These are phyloP conservation scores for Wickerhamomyces tratensis DNA, from an alignment of 805 yeast genomes.

Conservation along the genomic window DNA sequence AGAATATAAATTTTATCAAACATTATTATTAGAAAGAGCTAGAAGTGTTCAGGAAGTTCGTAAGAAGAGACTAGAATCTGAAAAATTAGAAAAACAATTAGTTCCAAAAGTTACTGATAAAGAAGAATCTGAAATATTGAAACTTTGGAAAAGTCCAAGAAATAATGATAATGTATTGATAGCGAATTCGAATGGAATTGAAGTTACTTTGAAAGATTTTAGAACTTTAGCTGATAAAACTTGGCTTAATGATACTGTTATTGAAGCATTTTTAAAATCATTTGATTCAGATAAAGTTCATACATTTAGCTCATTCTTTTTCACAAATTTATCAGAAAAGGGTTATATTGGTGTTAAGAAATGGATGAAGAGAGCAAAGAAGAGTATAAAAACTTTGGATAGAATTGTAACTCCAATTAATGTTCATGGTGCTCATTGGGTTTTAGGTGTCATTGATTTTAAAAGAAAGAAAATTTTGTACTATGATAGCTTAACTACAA, in stretches of 20 bases:
- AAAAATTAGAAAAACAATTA: slow-evolving; percentile 11
- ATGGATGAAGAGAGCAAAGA: slow-evolving; percentile 76
- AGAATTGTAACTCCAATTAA: slow-evolving; percentile 81
- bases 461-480: slow-evolving; percentile 48
- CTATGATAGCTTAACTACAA: slow-evolving; percentile 62
- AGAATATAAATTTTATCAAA: slow-evolving; percentile 33
- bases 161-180: slow-evolving; percentile 18
- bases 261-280: slow-evolving; percentile 63
- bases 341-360: slow-evolving; percentile 78
- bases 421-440: slow-evolving; percentile 82
- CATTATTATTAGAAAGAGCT: slow-evolving; percentile 31
- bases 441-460: slow-evolving; percentile 70
- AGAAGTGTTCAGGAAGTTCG: slow-evolving; percentile 25
- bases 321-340: slow-evolving; percentile 52
- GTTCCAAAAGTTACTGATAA: slow-evolving; percentile 17
- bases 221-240: slow-evolving; percentile 56
- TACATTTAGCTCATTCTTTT: slow-evolving; percentile 86
- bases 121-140: slow-evolving; percentile 16
- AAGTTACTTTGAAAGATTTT: slow-evolving; percentile 57
- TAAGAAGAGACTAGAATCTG: slow-evolving; percentile 24
- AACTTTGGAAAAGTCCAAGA: slow-evolving; percentile 17
- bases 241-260: slow-evolving; percentile 90
- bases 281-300: slow-evolving; percentile 31
- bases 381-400: slow-evolving; percentile 53
- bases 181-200: slow-evolving; percentile 34